These are phyloP conservation scores for Xylaria acuta DNA, from an alignment of 495 filamentous ascomycete species.

Conservation along the genomic window DNA sequence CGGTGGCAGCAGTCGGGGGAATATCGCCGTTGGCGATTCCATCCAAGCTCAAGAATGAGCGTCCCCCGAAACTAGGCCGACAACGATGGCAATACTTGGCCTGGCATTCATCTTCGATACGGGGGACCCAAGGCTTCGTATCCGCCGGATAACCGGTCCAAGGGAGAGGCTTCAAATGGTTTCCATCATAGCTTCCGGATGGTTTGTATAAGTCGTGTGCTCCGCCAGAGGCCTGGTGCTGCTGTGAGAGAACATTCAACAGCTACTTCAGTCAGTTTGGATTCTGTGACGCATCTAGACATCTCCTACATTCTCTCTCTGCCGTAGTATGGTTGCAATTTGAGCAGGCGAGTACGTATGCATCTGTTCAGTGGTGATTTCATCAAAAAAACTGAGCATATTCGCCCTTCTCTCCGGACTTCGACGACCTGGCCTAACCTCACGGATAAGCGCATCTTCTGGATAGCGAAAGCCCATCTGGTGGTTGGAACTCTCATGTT, in stretches of 20 bases:
- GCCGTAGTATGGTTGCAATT: slow-evolving; percentile 46
- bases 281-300: neutral
- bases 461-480: slow-evolving; percentile 33
- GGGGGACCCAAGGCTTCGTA: slow-evolving; percentile 48
- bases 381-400: slow-evolving; percentile 50
- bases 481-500: neutral
- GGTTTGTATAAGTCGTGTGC: slow-evolving; percentile 20
- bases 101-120: slow-evolving; percentile 51
- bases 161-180: slow-evolving; percentile 19
- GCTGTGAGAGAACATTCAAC: slow-evolving; percentile 4
- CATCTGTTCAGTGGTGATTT: slow-evolving; percentile 57
- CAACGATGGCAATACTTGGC: slow-evolving; percentile 61
- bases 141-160: slow-evolving; percentile 26
- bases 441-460: slow-evolving; percentile 20
- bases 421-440: slow-evolving; percentile 40
- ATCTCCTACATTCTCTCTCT: slow-evolving; percentile 48
- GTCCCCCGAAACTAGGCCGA: slow-evolving; percentile 49
- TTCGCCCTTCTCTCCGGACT: slow-evolving; percentile 46
- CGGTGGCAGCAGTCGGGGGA: slow-evolving; percentile 46
- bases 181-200: neutral
- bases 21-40: slow-evolving; percentile 54
- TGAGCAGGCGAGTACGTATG: slow-evolving; percentile 52
- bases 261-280: slow-evolving; percentile 15
- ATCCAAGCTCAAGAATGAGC: slow-evolving; percentile 57
- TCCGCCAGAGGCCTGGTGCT: neutral